phyloP scores from a whole-genome alignment of 306 rosid species.

The Cyclanthera cordifolia region DNA sequence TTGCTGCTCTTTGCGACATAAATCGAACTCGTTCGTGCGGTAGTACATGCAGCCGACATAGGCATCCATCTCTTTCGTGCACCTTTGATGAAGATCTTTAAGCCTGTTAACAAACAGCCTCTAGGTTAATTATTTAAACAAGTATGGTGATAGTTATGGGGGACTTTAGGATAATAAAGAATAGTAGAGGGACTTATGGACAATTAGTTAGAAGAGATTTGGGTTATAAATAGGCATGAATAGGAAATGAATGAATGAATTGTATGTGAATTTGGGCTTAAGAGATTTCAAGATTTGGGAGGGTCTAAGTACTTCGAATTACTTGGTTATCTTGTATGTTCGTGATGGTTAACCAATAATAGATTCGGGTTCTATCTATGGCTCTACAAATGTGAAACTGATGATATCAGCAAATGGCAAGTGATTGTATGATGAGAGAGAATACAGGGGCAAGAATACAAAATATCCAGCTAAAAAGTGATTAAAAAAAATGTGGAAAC shows the following conservation, averaged over 20 bases:
- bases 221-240: too few species aligned
- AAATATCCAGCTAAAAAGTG: background rate
- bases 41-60: slow-evolving; percentile 94
- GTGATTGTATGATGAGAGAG: background rate
- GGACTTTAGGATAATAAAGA: too few species aligned
- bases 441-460: background rate
- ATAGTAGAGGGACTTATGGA: too few species aligned
- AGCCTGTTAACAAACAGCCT: slow-evolving; percentile 41
- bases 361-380: too few species aligned
- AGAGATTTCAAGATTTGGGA: too few species aligned
- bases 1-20: slow-evolving; percentile 91
- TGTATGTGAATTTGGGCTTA: too few species aligned
- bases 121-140: background rate
- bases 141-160: too few species aligned
- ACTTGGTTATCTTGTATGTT: too few species aligned
- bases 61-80: slow-evolving; percentile 88
- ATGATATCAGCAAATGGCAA: background rate
- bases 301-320: too few species aligned
- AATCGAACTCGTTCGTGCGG: slow-evolving; percentile 81
- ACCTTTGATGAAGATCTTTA: slow-evolving; percentile 75
- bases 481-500: background rate
- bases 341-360: too few species aligned
- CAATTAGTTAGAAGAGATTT: too few species aligned
- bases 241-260: too few species aligned
- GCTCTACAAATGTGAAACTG: background rate